Evolutionary conservation across 2,329 filamentous ascomycete species (phyloP).

Genomic region (Pseudogymnoascus sp.): DNA sequence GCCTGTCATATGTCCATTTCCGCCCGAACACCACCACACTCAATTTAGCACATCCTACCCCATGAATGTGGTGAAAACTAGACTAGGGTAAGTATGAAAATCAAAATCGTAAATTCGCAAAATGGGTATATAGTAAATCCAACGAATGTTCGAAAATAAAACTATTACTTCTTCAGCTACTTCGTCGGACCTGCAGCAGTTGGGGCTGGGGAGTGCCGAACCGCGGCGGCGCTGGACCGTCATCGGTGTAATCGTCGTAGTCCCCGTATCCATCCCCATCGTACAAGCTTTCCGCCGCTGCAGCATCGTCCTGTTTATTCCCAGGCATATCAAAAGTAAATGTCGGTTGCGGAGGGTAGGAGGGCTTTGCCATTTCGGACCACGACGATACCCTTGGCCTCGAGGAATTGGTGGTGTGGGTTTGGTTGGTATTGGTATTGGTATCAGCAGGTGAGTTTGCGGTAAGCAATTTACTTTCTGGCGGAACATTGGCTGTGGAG

Average conservation of each 20-base stretch:
- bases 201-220: not conserved
- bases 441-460: not conserved
- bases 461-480: not conserved
- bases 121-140: constrained; percentile 2
- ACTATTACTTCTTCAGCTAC: not conserved
- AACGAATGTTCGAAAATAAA: not conserved
- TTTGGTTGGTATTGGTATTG: not conserved
- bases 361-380: not conserved
- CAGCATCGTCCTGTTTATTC: not conserved
- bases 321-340: not conserved
- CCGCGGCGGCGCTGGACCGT: not conserved
- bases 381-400: not conserved
- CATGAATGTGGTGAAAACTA: not conserved
- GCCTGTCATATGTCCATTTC: not conserved
- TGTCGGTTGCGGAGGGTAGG: not conserved
- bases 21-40: not conserved
- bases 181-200: not conserved
- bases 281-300: not conserved
- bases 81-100: not conserved
- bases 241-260: not conserved
- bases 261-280: not conserved
- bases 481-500: too few relatives aligned
- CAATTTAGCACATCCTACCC: not conserved
- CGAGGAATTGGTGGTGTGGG: not conserved
- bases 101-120: not conserved